Evolutionary conservation across 1,284 basidiomycete genomes (phyloP), one percentile per base, ranked within the genome.

Genomic region (Heterobasidion occidentale): DNA sequence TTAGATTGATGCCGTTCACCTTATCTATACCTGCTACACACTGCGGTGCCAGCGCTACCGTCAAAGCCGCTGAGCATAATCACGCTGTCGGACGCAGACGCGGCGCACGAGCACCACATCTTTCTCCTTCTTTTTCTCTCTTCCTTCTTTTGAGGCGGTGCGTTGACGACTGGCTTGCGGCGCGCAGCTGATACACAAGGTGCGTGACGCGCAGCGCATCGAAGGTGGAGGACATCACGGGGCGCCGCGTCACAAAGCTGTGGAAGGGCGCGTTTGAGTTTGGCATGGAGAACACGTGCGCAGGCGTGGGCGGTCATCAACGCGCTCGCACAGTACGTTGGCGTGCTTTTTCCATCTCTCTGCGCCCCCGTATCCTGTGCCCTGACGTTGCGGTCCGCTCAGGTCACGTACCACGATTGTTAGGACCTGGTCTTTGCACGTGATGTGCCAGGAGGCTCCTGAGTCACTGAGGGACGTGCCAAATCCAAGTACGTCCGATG

Each of bases 201-300:
- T 94, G 34, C 78, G 84, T 48, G 84, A 79, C 48, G 92, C 92
- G 0, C 81, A 85, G 69, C 73, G 65, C 11, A 80, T 95, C 1
- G 77, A 84, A 58, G 88, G 89, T 97, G 5, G 89, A 95, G 63
- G 94, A 95, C 65, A 92, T 96, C 63, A 84, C 97, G 62, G 72
- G 74, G 42, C 83, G 88, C 45, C 88, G 86, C 36, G 84, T 94
- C 8, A 80, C 85, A 47, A 94, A 97, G 70, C 74, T 98, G 51
- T 79, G 91, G 52, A 98, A 98, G 77, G 88, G 82, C 55, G 92
- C 92, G 0, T 98, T 98, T 66, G 95, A 94, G 0, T 94, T 97
- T 64, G 94, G 96, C 66, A 70, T 77, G 2, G 90, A 92, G 96
- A 96, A 81, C 84, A 7, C 78, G 89, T 49, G 86, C 90, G 55